Evolutionary conservation across 2,329 filamentous ascomycete species (phyloP).

Genomic region (Cordyceps tenuipes): DNA sequence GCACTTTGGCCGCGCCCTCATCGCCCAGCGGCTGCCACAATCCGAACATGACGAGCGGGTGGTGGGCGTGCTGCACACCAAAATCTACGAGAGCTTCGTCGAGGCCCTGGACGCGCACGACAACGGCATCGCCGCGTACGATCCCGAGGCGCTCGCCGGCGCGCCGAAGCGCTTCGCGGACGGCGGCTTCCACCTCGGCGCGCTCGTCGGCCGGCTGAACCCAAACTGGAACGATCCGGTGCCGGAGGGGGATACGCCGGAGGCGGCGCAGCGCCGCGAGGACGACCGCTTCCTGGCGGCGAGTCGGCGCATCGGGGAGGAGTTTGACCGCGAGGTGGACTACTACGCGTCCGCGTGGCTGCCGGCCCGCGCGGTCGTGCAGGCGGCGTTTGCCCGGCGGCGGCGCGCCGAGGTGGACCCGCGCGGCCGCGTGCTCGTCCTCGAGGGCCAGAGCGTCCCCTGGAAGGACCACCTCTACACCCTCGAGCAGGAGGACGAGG

Average conservation of each 20-base stretch:
- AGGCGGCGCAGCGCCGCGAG: conserved; percentile 47
- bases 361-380: conserved; percentile 73
- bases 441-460: conserved; percentile 69
- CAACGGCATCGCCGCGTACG: conserved; percentile 83
- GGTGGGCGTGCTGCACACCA: conserved; percentile 68
- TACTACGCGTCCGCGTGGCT: conserved; percentile 74
- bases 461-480: conserved; percentile 97
- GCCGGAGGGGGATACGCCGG: conserved; percentile 36
- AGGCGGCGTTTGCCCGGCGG: conserved; percentile 64
- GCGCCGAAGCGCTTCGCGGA: conserved; percentile 77
- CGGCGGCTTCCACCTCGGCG: conserved; percentile 74
- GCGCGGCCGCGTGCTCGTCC: conserved; percentile 70
- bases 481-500: conserved; percentile 66
- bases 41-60: conserved; percentile 51
- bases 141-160: conserved; percentile 60
- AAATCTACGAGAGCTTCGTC: conserved; percentile 87
- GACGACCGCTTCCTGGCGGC: conserved; percentile 72
- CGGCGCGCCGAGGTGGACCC: conserved; percentile 60
- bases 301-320: conserved; percentile 76
- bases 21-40: conserved; percentile 47
- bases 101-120: conserved; percentile 97
- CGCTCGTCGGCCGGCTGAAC: conserved; percentile 74
- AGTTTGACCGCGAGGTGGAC: conserved; percentile 74
- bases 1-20: conserved; percentile 83
- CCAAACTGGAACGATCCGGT: conserved; percentile 65